These are phyloP conservation scores for Ogataea nonfermentans DNA, from an alignment of 805 yeast species.

Conservation along the genomic window DNA sequence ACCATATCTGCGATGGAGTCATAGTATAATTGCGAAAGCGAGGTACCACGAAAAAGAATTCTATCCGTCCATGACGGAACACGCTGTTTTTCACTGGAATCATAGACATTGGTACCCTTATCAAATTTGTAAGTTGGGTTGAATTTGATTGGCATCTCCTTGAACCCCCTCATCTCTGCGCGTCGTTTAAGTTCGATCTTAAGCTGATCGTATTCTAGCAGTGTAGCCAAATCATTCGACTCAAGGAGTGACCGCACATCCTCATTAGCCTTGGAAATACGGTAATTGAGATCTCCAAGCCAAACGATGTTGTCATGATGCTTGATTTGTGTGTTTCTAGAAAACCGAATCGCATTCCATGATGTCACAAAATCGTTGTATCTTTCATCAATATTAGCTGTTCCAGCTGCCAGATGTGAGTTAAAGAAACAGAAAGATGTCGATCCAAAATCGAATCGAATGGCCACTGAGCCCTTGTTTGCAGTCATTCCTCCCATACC, in stretches of 20 bases:
- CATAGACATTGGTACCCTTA: constrained; percentile 76
- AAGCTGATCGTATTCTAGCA: constrained; percentile 77
- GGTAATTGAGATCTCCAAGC: constrained; percentile 93
- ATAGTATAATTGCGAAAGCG: constrained; percentile 63
- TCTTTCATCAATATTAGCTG: constrained; percentile 75
- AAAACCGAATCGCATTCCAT: constrained; percentile 70
- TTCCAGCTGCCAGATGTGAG: constrained; percentile 94
- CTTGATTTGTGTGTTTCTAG: constrained; percentile 69
- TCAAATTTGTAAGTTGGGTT: constrained; percentile 93
- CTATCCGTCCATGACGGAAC: constrained; percentile 98
- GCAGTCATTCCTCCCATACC: constrained; percentile 98
- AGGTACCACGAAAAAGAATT: constrained; percentile 61
- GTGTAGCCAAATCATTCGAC: constrained; percentile 41
- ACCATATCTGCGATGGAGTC: constrained; percentile 56
- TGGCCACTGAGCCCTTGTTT: constrained; percentile 94
- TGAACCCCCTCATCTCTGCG: constrained; percentile 70
- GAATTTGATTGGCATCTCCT: constrained; percentile 74
- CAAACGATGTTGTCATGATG: constrained; percentile 89
- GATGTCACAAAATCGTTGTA: constrained; percentile 80
- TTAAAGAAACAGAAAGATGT: constrained; percentile 83
- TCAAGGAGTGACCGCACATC: constrained; percentile 60
- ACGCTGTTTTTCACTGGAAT: constrained; percentile 87
- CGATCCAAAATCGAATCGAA: constrained; percentile 77
- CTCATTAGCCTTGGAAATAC: constrained; percentile 71
- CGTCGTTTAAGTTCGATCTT: constrained; percentile 68